Base-by-base conservation (phyloP, 2,329 filamentous ascomycete genomes). In the Pseudocercospora fuligena region DNA sequence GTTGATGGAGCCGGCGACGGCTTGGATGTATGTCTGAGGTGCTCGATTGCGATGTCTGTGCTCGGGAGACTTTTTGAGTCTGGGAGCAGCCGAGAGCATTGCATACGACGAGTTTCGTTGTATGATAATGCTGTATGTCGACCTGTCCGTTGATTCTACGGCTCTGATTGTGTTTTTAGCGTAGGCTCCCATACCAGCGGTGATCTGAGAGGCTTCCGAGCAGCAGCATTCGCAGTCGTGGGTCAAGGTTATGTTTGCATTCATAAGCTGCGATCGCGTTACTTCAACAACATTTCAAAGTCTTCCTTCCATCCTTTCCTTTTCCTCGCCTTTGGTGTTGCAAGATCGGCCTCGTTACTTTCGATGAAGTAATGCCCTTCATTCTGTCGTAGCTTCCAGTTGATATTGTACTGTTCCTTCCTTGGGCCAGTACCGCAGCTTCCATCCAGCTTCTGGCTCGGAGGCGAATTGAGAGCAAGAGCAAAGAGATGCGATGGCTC, bases 401-500 rank as follows among this genome's bases (percentile, higher is more conserved):
- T 78, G 4, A 81, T 78, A 29, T 76, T 77, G 47, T 85, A 82
- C 66, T 87, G 82, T 12, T 79, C 76, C 0, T 84, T 83, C 14
- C 80, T 78, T 0, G 87, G 87, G 0, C 86, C 87, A 12, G 80
- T 82, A 1, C 86, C 87, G 72, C 87, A 88, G 7, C 81, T 83
- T 0, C 87, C 87, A 0, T 81, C 79, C 19, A 89, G 71, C 2
- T 81, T 77, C 2, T 81, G 74, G 7, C 80, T 84, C 0, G 84
- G 83, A 0, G 87, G 87, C 27, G 82, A 86, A 74, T 93, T 93
- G 60, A 94, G 69, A 0, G 73, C 73, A 3, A 75, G 61, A 0
- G 69, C 63, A 56, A 75, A 74, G 16, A 62, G 53, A 25, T 62
- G 64, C 63, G 89, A 87, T 0, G 91, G 90, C 73, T 94, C 91